Evolutionary conservation across 2,329 filamentous ascomycete species (phyloP), one percentile per base, ranked within the genome.

Genomic region (Talaromyces piceae): DNA sequence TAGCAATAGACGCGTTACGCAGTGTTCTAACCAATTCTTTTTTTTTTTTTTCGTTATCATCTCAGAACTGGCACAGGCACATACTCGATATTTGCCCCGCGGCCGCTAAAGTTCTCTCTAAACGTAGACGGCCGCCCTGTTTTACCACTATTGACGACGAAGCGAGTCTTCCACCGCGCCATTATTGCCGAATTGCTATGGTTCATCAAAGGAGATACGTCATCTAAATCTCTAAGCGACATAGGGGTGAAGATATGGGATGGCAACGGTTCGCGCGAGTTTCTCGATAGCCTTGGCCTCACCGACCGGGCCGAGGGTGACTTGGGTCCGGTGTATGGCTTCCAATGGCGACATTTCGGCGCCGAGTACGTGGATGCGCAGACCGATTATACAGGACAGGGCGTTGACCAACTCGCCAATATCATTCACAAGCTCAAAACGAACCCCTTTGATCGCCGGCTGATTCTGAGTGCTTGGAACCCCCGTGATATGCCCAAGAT

Each of bases 301-400:
- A 76, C 77, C 0, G 83, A 95, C 65, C 88, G 91, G 54, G 88
- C 82, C 48, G 87, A 84, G 18, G 93, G 93, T 57, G 93, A 98
- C 64, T 77, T 98, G 0, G 93, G 93, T 0, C 93, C 93, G 26
- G 91, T 97, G 0, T 98, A 98, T 67, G 93, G 93, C 1, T 98
- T 98, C 73, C 93, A 98, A 72, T 98, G 93, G 93, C 87, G 93
- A 3, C 91, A 97, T 71, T 98, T 98, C 63, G 93, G 93, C 47
- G 93, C 93, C 4, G 83, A 89, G 55, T 98, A 98, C 67, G 75
- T 84, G 16, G 86, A 91, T 63, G 79, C 84, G 12, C 76, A 83
- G 57, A 79, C 86, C 0, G 89, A 97, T 66, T 98, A 98, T 70
- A 78, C 82, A 0, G 90, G 88, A 0, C 78, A 95, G 66, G 93